These are phyloP conservation scores for Neurospora sp. DNA, from an alignment of 495 filamentous ascomycete genomes.

Conservation along the genomic window DNA sequence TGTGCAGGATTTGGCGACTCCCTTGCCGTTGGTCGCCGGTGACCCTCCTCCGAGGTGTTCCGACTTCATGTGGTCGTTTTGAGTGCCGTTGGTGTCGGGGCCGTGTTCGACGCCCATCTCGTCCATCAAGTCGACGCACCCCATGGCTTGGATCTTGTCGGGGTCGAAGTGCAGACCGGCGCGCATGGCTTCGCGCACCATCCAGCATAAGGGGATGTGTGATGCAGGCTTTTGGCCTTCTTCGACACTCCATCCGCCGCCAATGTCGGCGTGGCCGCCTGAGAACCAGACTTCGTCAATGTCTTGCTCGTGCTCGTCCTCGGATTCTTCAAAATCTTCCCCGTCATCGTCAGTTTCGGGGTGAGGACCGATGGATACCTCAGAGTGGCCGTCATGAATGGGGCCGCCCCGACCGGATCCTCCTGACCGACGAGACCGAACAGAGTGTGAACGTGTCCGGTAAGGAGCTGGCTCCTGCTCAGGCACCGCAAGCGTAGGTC, in stretches of 20 bases:
- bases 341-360: constrained; percentile 23
- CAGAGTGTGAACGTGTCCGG: constrained; percentile 35
- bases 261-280: constrained; percentile 73
- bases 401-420: constrained; percentile 12
- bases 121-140: constrained; percentile 35
- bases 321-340: constrained; percentile 34
- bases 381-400: constrained; percentile 13
- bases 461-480: constrained; percentile 25
- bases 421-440: constrained; percentile 3
- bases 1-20: not conserved
- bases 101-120: not conserved
- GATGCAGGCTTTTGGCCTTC: constrained; percentile 51
- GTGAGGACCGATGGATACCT: constrained; percentile 12
- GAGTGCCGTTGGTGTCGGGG: not conserved
- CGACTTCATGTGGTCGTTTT: not conserved
- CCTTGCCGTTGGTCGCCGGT: not conserved
- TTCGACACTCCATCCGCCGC: constrained; percentile 67
- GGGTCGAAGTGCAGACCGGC: constrained; percentile 64
- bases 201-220: constrained; percentile 72
- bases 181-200: constrained; percentile 67
- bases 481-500: constrained; percentile 6
- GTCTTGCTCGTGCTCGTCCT: constrained; percentile 56
- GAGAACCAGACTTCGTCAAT: constrained; percentile 81
- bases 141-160: constrained; percentile 56
- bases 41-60: not conserved